Percentiles rank a stretch among this genome's conserved stretches.
Conservation (phyloP, 2,329 filamentous ascomycete genomes). For the Incumbomyces delicatus region DNA sequence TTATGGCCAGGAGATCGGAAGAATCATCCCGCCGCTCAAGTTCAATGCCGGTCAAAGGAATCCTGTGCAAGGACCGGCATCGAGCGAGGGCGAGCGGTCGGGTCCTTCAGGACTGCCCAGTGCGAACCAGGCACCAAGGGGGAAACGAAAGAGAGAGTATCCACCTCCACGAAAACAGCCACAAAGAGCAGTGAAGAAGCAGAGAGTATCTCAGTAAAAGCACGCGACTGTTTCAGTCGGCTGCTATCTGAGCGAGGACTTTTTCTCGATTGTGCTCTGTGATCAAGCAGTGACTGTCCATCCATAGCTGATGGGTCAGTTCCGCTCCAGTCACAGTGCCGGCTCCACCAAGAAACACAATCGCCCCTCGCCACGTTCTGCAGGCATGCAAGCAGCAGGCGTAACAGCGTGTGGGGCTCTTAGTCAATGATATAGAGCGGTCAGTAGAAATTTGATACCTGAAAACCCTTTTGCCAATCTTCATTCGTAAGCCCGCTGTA, state of each 20-base stretch:
- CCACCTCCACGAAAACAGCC: background rate
- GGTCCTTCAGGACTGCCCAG: background rate
- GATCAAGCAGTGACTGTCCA: constrained; percentile 13
- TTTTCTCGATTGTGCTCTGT: background rate
- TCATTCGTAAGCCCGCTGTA: constrained; percentile 22
- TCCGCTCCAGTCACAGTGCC: constrained; percentile 24
- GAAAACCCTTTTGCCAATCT: constrained; percentile 34
- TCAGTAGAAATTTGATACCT: constrained; percentile 34
- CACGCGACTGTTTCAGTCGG: background rate
- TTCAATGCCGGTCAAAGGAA: background rate
- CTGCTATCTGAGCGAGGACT: background rate
- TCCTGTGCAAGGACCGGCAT: background rate
- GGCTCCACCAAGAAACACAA: constrained; percentile 21
- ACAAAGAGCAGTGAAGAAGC: background rate
- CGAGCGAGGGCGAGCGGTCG: background rate
- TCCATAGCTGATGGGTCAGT: constrained; percentile 25
- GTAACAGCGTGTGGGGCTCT: background rate
- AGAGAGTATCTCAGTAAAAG: background rate
- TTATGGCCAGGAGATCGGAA: background rate
- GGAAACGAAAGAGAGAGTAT: background rate
- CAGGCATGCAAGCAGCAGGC: background rate
- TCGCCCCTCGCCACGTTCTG: constrained; percentile 23
- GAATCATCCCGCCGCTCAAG: background rate
- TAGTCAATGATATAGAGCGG: constrained; percentile 36
- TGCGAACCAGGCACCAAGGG: background rate